Evolutionary conservation across 768 basidiomycete genomes (phyloP), one percentile per base, ranked within the genome.

Genomic region (Suillus bovinus): DNA sequence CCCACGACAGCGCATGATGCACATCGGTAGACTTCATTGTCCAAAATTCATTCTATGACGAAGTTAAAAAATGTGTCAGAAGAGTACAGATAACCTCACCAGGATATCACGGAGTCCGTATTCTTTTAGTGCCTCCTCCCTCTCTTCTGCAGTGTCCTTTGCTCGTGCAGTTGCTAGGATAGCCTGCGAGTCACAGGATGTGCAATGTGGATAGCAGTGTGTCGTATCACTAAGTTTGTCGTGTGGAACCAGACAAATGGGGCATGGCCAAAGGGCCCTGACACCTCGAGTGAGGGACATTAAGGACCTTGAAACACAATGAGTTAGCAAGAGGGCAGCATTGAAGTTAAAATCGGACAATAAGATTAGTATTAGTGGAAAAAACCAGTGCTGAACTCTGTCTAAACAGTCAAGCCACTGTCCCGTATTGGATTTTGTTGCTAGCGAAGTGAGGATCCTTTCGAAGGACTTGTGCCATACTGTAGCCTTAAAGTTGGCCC

Each of bases 41-140:
- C 76, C 76, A 78, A 63, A 81, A 82, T 20, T 72, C 71, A 70
- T 78, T 54, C n/a, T 53, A 56, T 10, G 33, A 54, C 1, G 16
- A 61, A 4, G 61, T 47, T 31, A 22, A 17, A 60, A 20, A 44
- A n/a, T 44, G 42, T 20, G 20, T 9, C 42, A 44, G 42, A 10
- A 44, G 42, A 44, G 42, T 44, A 8, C 20, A 42, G 41, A 42
- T 42, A 42, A 42, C 4, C 20, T 42, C 9, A 42, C 41, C 10
- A 5, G 41, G 41, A 42, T n/a, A 8, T 42, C 41, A 42, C 9
- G 1, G 10, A 42, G 41, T n/a, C 41, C 20, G 1, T 42, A 42
- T 10, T 20, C 41, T 42, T 42, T 42, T 8, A 42, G 41, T 42
- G 10, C 9, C 20, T 42, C 41, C 41, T 42, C 41, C 41, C 20